Conservation (phyloP, 1,139 yeast genomes). For the Debaryomycetaceae sp. region DNA sequence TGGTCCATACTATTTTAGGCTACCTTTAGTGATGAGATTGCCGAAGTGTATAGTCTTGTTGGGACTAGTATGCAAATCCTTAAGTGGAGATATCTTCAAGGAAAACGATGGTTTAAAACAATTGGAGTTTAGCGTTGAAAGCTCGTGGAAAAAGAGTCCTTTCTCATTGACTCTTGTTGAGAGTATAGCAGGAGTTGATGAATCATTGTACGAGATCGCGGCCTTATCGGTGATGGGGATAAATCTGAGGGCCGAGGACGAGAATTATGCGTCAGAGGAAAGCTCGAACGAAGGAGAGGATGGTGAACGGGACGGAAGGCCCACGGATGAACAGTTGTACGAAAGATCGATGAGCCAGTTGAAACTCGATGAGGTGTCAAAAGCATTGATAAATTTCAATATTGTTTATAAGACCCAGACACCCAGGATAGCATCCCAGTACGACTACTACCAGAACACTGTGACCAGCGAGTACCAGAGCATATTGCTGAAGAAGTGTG, state of each 20-base stretch:
- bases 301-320: constrained; percentile 16
- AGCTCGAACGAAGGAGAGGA: constrained; percentile 17
- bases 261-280: constrained; percentile 19
- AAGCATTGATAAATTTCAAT: constrained; percentile 45
- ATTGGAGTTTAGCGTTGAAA: constrained; percentile 6
- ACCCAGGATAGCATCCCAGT: constrained; percentile 66
- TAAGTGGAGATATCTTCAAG: not conserved
- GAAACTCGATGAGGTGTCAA: constrained; percentile 12
- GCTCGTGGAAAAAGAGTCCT: constrained; percentile 21
- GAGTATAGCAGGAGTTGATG: constrained; percentile 48
- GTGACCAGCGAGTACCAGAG: constrained; percentile 19
- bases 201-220: constrained; percentile 46
- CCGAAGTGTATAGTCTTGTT: not conserved
- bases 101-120: not conserved
- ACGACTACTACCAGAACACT: constrained; percentile 38
- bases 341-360: constrained; percentile 29
- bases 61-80: not conserved
- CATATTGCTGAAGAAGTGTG: constrained; percentile 19
- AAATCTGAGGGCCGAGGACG: constrained; percentile 6
- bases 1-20: not conserved
- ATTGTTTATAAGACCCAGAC: constrained; percentile 51
- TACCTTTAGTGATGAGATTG: not conserved
- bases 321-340: constrained; percentile 38
- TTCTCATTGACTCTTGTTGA: constrained; percentile 52
- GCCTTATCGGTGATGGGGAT: constrained; percentile 36